A percentile compares a stretch with the other conserved stretches of the same genome.
Conservation (phyloP, 495 filamentous ascomycete genomes). For the Neurospora sp. region DNA sequence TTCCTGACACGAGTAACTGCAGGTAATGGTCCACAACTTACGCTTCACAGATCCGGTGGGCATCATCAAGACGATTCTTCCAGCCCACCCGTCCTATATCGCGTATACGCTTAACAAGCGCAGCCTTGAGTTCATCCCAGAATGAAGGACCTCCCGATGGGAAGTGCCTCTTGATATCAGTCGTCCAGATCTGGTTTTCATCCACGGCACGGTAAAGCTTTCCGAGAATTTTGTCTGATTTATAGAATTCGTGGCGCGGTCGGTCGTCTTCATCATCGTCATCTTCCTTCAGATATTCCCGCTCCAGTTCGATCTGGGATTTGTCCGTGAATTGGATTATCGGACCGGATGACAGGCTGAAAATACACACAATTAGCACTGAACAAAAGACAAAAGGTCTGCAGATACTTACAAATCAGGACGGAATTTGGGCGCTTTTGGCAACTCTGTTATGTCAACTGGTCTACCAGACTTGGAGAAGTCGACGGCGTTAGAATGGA, state of each 20-base stretch:
- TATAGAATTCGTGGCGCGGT: slow-evolving; percentile 48
- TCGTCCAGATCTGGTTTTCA: slow-evolving; percentile 54
- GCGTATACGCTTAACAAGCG: slow-evolving; percentile 1
- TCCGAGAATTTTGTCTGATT: slow-evolving; percentile 60
- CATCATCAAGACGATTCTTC: slow-evolving; percentile 32
- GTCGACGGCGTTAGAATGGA: slow-evolving; percentile 73
- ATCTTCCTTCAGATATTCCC: background rate
- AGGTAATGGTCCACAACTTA: slow-evolving; percentile 19
- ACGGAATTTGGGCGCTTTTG: no score
- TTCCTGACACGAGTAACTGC: background rate
- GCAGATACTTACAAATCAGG: no score
- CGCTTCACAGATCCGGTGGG: slow-evolving; percentile 43
- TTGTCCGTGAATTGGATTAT: no score
- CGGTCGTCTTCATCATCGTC: slow-evolving; percentile 46
- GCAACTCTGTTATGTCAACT: no score
- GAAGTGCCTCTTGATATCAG: slow-evolving; percentile 36
- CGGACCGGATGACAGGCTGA: no score
- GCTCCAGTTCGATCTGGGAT: no score
- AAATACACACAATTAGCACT: no score
- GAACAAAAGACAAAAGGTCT: no score
- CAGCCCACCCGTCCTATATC: slow-evolving; percentile 18
- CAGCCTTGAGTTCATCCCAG: slow-evolving; percentile 20
- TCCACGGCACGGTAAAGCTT: slow-evolving; percentile 65
- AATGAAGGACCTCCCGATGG: slow-evolving; percentile 18
- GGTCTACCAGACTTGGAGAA: slow-evolving; percentile 49